Conservation (phyloP, 2,329 filamentous ascomycete genomes). For the Colletotrichum higginsianum region DNA sequence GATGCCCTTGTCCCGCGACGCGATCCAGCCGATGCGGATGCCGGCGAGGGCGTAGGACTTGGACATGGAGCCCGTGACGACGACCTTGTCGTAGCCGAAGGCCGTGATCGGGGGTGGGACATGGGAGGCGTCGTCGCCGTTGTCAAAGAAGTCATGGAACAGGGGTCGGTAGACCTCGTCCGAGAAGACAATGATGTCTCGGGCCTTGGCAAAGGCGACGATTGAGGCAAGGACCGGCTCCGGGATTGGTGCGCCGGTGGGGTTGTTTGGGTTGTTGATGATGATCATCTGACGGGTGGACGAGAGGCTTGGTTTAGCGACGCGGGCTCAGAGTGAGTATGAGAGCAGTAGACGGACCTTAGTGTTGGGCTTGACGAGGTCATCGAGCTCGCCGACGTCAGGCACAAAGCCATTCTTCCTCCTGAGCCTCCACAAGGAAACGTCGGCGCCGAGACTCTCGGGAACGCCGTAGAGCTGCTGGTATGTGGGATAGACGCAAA, state of each 20-base stretch:
- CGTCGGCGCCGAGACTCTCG: constrained; percentile 78
- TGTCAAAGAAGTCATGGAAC: constrained; percentile 75
- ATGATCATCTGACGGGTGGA: constrained; percentile 60
- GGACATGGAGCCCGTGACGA: constrained; percentile 86
- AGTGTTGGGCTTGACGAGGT: constrained; percentile 75
- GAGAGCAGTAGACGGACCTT: constrained; percentile 67
- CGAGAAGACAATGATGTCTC: constrained; percentile 76
- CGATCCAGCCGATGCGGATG: constrained; percentile 87
- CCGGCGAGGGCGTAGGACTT: constrained; percentile 90
- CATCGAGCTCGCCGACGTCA: constrained; percentile 74
- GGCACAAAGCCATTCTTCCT: constrained; percentile 75
- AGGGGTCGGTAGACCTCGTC: constrained; percentile 90
- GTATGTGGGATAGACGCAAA: constrained; percentile 87
- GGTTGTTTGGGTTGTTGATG: constrained; percentile 85
- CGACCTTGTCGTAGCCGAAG: constrained; percentile 78
- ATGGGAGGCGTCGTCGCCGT: constrained; percentile 60
- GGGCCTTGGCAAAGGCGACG: constrained; percentile 73
- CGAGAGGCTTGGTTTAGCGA: constrained; percentile 18
- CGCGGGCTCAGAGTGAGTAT: not conserved
- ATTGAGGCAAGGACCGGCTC: constrained; percentile 72
- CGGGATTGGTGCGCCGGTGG: constrained; percentile 80
- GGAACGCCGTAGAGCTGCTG: constrained; percentile 86
- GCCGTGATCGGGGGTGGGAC: constrained; percentile 77
- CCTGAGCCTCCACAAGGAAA: constrained; percentile 80
- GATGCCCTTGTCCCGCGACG: constrained; percentile 72